phyloP scores from a whole-genome alignment of 176 grass and related monocot genomes.

The Juncus inflexus region DNA sequence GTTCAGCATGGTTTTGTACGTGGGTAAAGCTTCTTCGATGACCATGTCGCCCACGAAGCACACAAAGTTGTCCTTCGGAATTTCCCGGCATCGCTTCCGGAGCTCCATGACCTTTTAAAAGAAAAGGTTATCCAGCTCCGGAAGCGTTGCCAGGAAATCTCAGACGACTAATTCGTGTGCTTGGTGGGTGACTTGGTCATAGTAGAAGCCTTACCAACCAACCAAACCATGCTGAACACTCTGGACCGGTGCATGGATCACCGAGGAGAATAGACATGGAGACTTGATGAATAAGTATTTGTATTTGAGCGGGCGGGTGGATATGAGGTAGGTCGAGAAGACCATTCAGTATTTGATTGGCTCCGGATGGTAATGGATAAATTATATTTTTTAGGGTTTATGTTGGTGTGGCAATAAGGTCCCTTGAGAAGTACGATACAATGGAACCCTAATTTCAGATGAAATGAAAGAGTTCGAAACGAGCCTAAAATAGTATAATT shows the following conservation, averaged over 20 bases:
- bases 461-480: too few relatives aligned
- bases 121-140: conserved; percentile 37
- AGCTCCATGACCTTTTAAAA: conserved; percentile 31
- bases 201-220: conserved; percentile 67
- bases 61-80: conserved; percentile 75
- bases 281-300: conserved; percentile 74
- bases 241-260: conserved; percentile 64
- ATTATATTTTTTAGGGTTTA: too few relatives aligned
- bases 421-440: too few relatives aligned
- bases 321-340: conserved; percentile 73
- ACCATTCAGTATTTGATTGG: conserved; percentile 71
- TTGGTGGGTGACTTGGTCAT: conserved; percentile 75
- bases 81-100: conserved; percentile 52
- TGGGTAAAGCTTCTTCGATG: conserved; percentile 68
- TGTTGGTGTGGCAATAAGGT: too few relatives aligned
- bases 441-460: conserved; percentile 1
- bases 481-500: too few relatives aligned
- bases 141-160: conserved; percentile 55
- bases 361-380: conserved; percentile 71
- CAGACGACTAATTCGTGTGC: conserved; percentile 76
- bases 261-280: conserved; percentile 74
- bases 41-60: conserved; percentile 77
- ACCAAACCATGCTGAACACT: conserved; percentile 73
- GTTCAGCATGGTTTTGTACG: conserved; percentile 72
- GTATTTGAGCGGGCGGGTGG: conserved; percentile 60